Base-by-base conservation (phyloP, 2,329 filamentous ascomycete genomes). In the Lasiodiplodia sp. region DNA sequence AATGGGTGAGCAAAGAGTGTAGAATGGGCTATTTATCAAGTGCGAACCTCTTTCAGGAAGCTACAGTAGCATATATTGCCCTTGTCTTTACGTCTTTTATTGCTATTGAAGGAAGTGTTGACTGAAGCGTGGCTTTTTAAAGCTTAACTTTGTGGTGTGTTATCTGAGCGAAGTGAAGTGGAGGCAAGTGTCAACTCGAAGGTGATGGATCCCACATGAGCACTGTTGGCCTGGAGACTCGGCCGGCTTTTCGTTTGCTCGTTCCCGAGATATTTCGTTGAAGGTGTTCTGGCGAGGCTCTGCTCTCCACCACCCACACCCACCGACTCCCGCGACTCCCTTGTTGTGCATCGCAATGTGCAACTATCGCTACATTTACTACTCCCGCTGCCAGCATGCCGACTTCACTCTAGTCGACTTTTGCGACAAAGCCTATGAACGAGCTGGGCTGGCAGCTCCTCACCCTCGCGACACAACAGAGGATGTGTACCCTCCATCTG, bases 351-450 rank as follows among this genome's bases (percentile, higher is more conserved):
- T 34, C n/a, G 71, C 60, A 62, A 80, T 80, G 78, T 80, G 78
- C 70, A 60, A 72, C 7, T 80, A 78, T 73, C 71, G 71, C 21
- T 79, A 79, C 72, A 69, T 75, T 63, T 78, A 77, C 71, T 77
- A 74, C 67, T 73, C 74, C 6, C 34, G 57, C 28, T 80, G 78
- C 71, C 70, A 69, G 68, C 78, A 80, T 72, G 71, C 70, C 40
- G 74, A 78, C 53, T 62, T 80, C 37, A 74, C 69, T 68, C 73
- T 71, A 64, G 52, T 75, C 67, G 71, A 73, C 64, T 78, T 78
- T 70, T 80, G 78, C 73, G 71, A 75, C 67, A 60, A 38, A 18
- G 58, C 58, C 10, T 38, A 51, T 16, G 25, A 25, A 25, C 51
- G 38, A 21, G 65, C 65, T 14, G 47, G 31, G 28, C 16, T 64